Percentiles rank a stretch among this genome's conserved stretches.
phyloP scores from a whole-genome alignment of 2,329 filamentous ascomycete species.

The Pleurostoma richardsiae region DNA sequence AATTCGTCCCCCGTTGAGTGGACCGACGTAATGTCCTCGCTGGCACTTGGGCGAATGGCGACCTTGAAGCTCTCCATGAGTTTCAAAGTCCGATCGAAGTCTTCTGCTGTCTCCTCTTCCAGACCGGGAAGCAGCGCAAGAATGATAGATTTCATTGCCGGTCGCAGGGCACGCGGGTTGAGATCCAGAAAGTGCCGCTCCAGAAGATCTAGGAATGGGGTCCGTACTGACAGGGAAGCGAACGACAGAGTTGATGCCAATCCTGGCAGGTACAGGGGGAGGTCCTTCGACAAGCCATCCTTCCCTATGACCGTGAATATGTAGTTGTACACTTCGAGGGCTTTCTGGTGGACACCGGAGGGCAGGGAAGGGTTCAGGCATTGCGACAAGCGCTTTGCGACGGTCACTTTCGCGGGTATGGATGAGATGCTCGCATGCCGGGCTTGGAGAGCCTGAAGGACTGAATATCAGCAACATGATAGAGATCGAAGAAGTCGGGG shows the following conservation, averaged over 20 bases:
- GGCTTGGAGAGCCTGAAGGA: constrained; percentile 74
- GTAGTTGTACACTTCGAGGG: constrained; percentile 87
- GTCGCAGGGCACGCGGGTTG: constrained; percentile 66
- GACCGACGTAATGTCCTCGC: constrained; percentile 42
- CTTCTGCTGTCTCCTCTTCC: constrained; percentile 94
- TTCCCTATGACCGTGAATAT: constrained; percentile 83
- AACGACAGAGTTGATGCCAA: constrained; percentile 87
- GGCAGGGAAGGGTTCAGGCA: constrained; percentile 90
- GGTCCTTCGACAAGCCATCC: constrained; percentile 73
- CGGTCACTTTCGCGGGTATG: constrained; percentile 75
- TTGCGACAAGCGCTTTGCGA: constrained; percentile 90
- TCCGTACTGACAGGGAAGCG: constrained; percentile 85
- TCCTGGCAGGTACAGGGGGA: constrained; percentile 85
- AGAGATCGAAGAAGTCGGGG: background rate
- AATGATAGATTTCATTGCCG: constrained; percentile 85
- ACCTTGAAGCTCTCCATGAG: constrained; percentile 75
- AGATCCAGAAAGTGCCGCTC: constrained; percentile 75
- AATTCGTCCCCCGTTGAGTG: constrained; percentile 70
- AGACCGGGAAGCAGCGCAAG: constrained; percentile 85
- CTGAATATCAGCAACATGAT: constrained; percentile 16
- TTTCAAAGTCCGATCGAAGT: constrained; percentile 82
- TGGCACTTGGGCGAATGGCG: constrained; percentile 52
- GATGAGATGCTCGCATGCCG: constrained; percentile 66
- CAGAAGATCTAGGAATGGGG: constrained; percentile 77
- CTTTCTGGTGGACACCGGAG: constrained; percentile 95